These are phyloP conservation scores for Suillus alpinus DNA, from an alignment of 768 basidiomycete genomes.

Conservation along the genomic window DNA sequence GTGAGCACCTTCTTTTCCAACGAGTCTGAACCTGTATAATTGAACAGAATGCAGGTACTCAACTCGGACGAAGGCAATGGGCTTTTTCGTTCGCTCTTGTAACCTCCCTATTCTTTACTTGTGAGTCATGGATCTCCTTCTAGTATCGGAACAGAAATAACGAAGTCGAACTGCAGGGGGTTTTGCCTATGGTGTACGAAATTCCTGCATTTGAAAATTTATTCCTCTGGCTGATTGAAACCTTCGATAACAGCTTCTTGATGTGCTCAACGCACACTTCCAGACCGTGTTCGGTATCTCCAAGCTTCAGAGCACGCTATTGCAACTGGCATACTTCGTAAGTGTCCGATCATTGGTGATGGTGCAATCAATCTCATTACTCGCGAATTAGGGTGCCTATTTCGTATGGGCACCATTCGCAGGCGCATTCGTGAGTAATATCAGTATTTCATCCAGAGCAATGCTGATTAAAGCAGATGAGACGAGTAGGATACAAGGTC, in stretches of 20 bases:
- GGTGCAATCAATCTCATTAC: neutral
- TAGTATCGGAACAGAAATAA: neutral
- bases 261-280: conserved; percentile 72
- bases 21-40: neutral
- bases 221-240: neutral
- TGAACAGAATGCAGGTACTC: conserved; percentile 25
- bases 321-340: conserved; percentile 73
- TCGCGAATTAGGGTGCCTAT: conserved; percentile 49
- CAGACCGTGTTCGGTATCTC: conserved; percentile 64
- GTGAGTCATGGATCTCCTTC: conserved; percentile 31
- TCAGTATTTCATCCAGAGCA: neutral
- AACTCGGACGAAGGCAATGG: conserved; percentile 46
- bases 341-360: conserved; percentile 13
- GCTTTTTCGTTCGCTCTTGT: conserved; percentile 64
- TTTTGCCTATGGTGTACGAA: conserved; percentile 60
- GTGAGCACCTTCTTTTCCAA: conserved; percentile 20
- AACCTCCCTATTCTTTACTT: conserved; percentile 75
- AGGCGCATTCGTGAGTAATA: conserved; percentile 48
- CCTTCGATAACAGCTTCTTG: conserved; percentile 46
- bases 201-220: conserved; percentile 6
- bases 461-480: conserved; percentile 41
- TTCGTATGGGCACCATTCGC: conserved; percentile 59
- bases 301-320: conserved; percentile 69
- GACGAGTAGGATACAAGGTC: conserved; percentile 64
- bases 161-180: conserved; percentile 43